Base-by-base conservation (phyloP, 108 stramenopile genomes). In the Skeletonema costatum region DNA sequence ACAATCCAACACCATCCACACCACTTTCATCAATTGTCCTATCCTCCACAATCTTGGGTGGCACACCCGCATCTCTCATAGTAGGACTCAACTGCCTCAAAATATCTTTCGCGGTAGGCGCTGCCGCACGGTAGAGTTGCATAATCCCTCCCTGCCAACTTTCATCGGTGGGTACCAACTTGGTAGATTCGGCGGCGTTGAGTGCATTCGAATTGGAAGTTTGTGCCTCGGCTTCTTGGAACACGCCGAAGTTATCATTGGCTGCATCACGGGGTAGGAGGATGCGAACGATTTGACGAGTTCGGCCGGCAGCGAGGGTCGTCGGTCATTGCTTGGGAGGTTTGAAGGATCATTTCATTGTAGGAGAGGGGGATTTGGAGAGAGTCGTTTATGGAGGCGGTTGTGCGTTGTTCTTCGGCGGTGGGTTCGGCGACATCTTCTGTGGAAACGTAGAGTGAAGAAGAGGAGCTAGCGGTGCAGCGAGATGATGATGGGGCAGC, bases 141-240 rank as follows among this genome's bases (percentile, higher is more conserved):
- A 93, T 92, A 31, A 92, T 94, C 3, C 96, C 96, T n/a, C 96
- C 96, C 70, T 94, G 93, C 96, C 96, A 97, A 30, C 83, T 84
- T 78, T 97, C 96, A 73, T 97, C 96, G 3, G 90, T 81, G 1
- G 96, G 96, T 1, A 89, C 91, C 56, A 97, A 80, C 12, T 85
- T 83, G 13, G 85, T 58, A 14, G 81, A 62, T 17, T 78, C 41
- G 32, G 9, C 29, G 2, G 7, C 25, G 8, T 25, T 25, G 1
- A 56, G n/a, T 32, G n/a, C 48, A 2, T 31, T 53, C 35, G 68
- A 32, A 32, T 58, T 35, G 16, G 64, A 35, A 11, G 46, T 75
- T 21, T 76, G 42, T 1, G 76, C 85, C 53, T 89, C 89, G 17
- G 48, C 46, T 80, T 95, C 94, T 66, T 74, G 88, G 62, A 82